Evolutionary conservation across 805 yeast species (phyloP).

Genomic region (Scheffersomyces stipitis): DNA sequence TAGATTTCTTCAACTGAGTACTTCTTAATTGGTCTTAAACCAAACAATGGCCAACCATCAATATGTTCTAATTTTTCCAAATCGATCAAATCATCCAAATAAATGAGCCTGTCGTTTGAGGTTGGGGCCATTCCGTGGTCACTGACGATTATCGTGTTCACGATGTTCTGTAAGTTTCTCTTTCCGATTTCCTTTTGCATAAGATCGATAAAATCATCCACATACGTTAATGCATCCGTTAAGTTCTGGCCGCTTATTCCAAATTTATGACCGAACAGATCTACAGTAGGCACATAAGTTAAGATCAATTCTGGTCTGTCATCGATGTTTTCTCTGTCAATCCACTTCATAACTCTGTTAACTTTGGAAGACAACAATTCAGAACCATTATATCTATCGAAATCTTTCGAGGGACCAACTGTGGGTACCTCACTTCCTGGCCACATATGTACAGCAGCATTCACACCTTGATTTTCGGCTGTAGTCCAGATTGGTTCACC

Average conservation of each 20-base stretch:
- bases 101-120: slow-evolving; percentile 62
- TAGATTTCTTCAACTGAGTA: slow-evolving; percentile 45
- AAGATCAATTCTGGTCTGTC: slow-evolving; percentile 74
- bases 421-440: slow-evolving; percentile 84
- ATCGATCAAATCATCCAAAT: slow-evolving; percentile 71
- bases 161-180: slow-evolving; percentile 62
- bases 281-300: slow-evolving; percentile 79
- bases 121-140: slow-evolving; percentile 97
- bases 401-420: slow-evolving; percentile 49
- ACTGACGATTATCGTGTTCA: slow-evolving; percentile 75
- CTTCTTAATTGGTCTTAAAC: slow-evolving; percentile 57
- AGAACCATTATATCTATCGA: slow-evolving; percentile 63
- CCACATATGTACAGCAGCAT: slow-evolving; percentile 91
- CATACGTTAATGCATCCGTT: slow-evolving; percentile 52
- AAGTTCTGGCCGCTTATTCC: slow-evolving; percentile 68
- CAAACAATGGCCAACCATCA: slow-evolving; percentile 88
- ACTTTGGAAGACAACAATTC: slow-evolving; percentile 60
- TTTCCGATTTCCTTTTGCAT: slow-evolving; percentile 46
- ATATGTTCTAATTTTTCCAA: slow-evolving; percentile 53
- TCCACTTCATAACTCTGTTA: slow-evolving; percentile 60
- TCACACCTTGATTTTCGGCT: slow-evolving; percentile 59
- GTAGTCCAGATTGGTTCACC: slow-evolving; percentile 91
- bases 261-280: slow-evolving; percentile 68
- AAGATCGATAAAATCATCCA: slow-evolving; percentile 62
- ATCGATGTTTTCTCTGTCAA: slow-evolving; percentile 52